Conservation (phyloP, 129 eudicot species). For the Centella asiatica region DNA sequence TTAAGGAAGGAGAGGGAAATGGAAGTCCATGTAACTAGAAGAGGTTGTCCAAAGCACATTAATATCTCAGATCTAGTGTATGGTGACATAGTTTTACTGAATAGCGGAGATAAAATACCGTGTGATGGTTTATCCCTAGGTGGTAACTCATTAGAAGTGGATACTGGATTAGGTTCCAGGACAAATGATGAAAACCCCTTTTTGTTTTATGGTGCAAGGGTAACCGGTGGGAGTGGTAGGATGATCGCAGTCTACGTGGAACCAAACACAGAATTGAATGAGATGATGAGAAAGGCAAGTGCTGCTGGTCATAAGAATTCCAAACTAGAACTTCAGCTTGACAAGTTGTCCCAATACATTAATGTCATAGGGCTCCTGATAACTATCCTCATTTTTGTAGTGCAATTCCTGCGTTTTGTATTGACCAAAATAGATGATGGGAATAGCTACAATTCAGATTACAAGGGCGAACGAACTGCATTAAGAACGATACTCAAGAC, state of each 20-base stretch:
- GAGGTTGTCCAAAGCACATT: conserved; percentile 5
- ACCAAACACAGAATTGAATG: conserved; percentile 22
- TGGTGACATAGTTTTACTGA: conserved; percentile 31
- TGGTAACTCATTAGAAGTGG: conserved; percentile 33
- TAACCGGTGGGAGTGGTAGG: conserved; percentile 25
- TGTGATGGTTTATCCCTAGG: conserved; percentile 36
- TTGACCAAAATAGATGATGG: conserved; percentile 16
- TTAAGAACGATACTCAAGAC: not conserved
- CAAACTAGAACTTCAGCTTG: conserved; percentile 19
- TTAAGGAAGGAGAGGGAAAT: not conserved
- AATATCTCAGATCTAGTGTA: conserved; percentile 13
- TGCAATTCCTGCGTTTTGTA: conserved; percentile 13
- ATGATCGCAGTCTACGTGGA: conserved; percentile 30
- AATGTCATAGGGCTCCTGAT: conserved; percentile 21
- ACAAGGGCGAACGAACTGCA: conserved; percentile 21
- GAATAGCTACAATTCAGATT: conserved; percentile 11
- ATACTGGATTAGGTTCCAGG: conserved; percentile 9
- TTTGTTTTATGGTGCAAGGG: conserved; percentile 32
- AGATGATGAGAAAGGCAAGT: conserved; percentile 21
- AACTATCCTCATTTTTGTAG: conserved; percentile 22
- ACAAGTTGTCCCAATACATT: conserved; percentile 22
- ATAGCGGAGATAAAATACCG: conserved; percentile 24
- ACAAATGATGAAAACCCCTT: conserved; percentile 24
- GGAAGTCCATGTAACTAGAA: conserved; percentile 21
- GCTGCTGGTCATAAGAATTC: conserved; percentile 6